Evolutionary conservation across 257 asterid genomes (phyloP), one percentile per base, ranked within the genome.

Genomic region (Avicennia marina): DNA sequence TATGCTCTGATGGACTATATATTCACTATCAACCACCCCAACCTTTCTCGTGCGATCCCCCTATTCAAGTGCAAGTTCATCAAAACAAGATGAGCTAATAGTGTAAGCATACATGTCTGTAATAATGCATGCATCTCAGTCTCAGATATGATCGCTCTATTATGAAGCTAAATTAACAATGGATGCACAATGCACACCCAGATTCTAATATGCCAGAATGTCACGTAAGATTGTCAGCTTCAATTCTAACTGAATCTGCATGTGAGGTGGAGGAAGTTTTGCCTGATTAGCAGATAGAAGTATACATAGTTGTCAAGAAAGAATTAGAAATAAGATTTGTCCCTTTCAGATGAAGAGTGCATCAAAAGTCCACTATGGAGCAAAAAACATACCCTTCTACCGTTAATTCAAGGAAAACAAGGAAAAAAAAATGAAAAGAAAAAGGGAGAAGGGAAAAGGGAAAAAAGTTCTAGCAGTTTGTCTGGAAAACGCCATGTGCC

Each of bases 21-120:
- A 93, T 70, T 89, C 96, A 48, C 95, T 81, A 60, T 93, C 99
- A 69, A 93, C 95, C 57, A 93, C 87, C 66, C 99, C 99, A 34
- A 93, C 97, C 50, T 84, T 93, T 74, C 75, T 75, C 16, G 88
- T 73, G 29, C 97, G 95, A 62, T 86, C 94, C 11, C 99, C 99
- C 99, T 93, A 58, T 43, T 29, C 16, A 33, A 38, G 42, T 52
- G 42, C 22, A 57, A 59, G 17, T 18, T n/a, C 29, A 47, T 38
- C n/a, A 13, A 54, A 26, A 61, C 29, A 57, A 65, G n/a, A 31
- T 12, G 2, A 52, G 18, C 43, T 15, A 12, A 36, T 27, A 19
- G 33, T 24, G 16, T 7, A 7, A 29, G 22, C 6, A 11, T 41
- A 33, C n/a, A n/a, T n/a, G n/a, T n/a, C n/a, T n/a, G n/a, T n/a